Conservation (phyloP, 2,329 filamentous ascomycete genomes). For the Rutstroemia sydowiana region DNA sequence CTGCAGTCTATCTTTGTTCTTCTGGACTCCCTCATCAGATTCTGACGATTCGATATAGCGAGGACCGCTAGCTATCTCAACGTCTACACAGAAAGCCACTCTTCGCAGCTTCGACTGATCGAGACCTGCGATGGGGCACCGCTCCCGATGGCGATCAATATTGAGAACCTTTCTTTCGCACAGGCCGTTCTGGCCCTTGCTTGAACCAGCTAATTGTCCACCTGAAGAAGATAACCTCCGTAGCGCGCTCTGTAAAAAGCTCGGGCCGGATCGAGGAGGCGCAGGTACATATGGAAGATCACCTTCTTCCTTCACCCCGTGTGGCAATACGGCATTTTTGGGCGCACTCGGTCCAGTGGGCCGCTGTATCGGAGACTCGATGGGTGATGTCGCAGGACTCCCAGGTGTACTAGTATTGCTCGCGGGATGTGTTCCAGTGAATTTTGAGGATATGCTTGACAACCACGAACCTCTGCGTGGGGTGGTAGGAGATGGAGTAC, state of each 20-base stretch:
- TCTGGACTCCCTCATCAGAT: constrained; percentile 40
- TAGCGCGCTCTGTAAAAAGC: constrained; percentile 74
- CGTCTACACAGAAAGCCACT: constrained; percentile 93
- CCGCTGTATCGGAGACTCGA: constrained; percentile 29
- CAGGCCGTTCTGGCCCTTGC: constrained; percentile 55
- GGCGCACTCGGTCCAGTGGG: constrained; percentile 31
- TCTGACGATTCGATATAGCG: constrained; percentile 65
- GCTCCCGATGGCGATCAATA: constrained; percentile 69
- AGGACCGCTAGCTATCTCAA: constrained; percentile 87
- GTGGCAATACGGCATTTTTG: constrained; percentile 54
- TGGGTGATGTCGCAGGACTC: constrained; percentile 20
- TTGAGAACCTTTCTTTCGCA: constrained; percentile 81
- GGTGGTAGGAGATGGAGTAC: constrained; percentile 16
- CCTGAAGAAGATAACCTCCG: constrained; percentile 65
- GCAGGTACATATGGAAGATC: constrained; percentile 65
- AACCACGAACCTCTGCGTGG: constrained; percentile 75
- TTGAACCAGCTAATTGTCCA: constrained; percentile 29
- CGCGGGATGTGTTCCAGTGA: constrained; percentile 45
- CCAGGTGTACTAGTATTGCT: constrained; percentile 22
- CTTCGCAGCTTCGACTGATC: constrained; percentile 73
- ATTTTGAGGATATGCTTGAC: constrained; percentile 85
- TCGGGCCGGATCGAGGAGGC: constrained; percentile 62
- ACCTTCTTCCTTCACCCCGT: constrained; percentile 47
- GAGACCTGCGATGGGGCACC: constrained; percentile 73
- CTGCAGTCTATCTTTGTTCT: constrained; percentile 51